These are phyloP conservation scores for Brachypodium distachyon DNA, from an alignment of 202 grass and related monocot genomes.

Conservation along the genomic window DNA sequence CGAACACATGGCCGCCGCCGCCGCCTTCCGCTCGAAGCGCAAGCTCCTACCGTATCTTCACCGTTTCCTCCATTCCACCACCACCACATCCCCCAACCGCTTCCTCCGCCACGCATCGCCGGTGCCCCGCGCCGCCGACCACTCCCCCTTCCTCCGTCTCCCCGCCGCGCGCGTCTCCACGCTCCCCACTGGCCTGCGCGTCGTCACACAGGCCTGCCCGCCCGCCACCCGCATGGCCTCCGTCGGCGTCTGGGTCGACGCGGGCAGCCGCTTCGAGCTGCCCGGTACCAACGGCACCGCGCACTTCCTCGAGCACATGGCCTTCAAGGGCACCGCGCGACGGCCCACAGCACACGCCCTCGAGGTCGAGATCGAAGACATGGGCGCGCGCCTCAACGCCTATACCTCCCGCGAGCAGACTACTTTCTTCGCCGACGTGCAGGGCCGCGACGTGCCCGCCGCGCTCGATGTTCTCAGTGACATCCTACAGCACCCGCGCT, in stretches of 20 bases:
- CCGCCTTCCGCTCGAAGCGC: slow-evolving; percentile 32
- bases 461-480: slow-evolving; percentile 78
- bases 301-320: slow-evolving; percentile 98
- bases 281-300: slow-evolving; percentile 91
- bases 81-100: slow-evolving; percentile 32
- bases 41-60: slow-evolving; percentile 13
- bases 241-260: slow-evolving; percentile 87
- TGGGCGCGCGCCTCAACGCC: slow-evolving; percentile 87
- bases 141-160: slow-evolving; percentile 59
- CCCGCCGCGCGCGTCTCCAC: slow-evolving; percentile 56
- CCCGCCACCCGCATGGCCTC: slow-evolving; percentile 69
- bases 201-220: slow-evolving; percentile 71
- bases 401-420: slow-evolving; percentile 98
- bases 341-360: slow-evolving; percentile 54
- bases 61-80: slow-evolving; percentile 34
- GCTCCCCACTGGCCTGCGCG: slow-evolving; percentile 68
- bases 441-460: slow-evolving; percentile 45
- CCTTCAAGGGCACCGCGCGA: slow-evolving; percentile 83
- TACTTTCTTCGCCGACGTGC: slow-evolving; percentile 94
- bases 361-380: slow-evolving; percentile 92
- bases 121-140: slow-evolving; percentile 40
- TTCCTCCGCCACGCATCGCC: slow-evolving; percentile 74
- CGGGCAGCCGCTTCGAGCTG: slow-evolving; percentile 86
- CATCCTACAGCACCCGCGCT: slow-evolving; percentile 76
- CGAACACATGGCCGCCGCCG: slow-evolving; percentile 31